Evolutionary conservation across 108 stramenopile species (phyloP).

Genomic region (Skeletonema tropicum): DNA sequence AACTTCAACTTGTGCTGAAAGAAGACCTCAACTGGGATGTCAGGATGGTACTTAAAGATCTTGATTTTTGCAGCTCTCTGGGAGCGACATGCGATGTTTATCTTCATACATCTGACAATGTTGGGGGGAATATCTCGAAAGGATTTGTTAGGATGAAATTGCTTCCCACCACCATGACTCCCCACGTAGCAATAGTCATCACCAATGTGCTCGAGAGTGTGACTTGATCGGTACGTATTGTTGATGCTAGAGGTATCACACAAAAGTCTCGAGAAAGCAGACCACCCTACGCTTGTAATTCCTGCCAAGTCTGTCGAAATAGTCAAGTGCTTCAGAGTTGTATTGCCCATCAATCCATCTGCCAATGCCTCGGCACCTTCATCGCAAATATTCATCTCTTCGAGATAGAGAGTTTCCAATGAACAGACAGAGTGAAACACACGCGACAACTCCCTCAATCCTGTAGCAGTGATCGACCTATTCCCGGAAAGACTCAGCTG

Average conservation of each 20-base stretch:
- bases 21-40: neutral
- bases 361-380: conserved; percentile 10
- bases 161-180: neutral
- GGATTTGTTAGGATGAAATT: neutral
- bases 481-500: neutral
- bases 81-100: neutral
- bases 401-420: conserved; percentile 1
- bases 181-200: neutral
- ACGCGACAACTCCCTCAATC: neutral
- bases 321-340: neutral
- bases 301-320: neutral
- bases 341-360: conserved; percentile 3
- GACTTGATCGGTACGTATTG: conserved; percentile 16
- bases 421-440: neutral
- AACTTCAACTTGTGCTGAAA: neutral
- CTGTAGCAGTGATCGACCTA: neutral
- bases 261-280: conserved; percentile 4
- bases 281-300: conserved; percentile 3
- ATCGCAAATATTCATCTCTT: conserved; percentile 8
- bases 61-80: neutral
- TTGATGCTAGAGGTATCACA: conserved; percentile 9
- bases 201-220: conserved; percentile 12
- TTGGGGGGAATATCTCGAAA: neutral
- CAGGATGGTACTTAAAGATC: neutral
- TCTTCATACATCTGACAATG: neutral